Conservation (phyloP, 164 flowering plant genomes). For the Sextonia rubra region DNA sequence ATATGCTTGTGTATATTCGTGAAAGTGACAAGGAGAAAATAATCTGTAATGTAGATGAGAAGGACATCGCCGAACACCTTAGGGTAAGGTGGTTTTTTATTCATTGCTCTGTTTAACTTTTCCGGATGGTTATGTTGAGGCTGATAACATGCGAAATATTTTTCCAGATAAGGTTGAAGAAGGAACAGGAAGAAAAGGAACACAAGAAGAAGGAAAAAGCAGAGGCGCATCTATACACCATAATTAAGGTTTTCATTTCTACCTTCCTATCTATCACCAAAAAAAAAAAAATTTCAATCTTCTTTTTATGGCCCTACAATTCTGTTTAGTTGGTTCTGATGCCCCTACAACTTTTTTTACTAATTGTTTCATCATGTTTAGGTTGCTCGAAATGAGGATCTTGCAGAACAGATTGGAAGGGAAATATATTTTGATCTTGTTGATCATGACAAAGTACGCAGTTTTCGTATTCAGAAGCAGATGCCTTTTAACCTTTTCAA, state of each 20-base stretch:
- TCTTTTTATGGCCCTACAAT: not conserved
- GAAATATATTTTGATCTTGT: slow-evolving; percentile 82
- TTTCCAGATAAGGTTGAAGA: slow-evolving; percentile 75
- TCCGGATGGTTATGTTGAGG: not conserved
- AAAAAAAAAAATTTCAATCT: not conserved
- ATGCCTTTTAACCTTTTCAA: slow-evolving; percentile 54
- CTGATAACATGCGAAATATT: not conserved
- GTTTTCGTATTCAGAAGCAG: slow-evolving; percentile 75
- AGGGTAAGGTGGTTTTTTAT: slow-evolving; percentile 37
- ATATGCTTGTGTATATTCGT: slow-evolving; percentile 91
- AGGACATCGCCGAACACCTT: slow-evolving; percentile 85
- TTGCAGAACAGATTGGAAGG: slow-evolving; percentile 66
- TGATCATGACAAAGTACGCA: slow-evolving; percentile 80
- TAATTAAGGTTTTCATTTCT: slow-evolving; percentile 55
- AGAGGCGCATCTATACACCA: slow-evolving; percentile 76
- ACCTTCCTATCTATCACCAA: not conserved
- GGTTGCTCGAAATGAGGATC: slow-evolving; percentile 83
- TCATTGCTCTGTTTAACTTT: not conserved
- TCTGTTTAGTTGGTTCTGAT: not conserved
- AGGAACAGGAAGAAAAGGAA: slow-evolving; percentile 90
- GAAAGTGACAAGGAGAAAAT: slow-evolving; percentile 90
- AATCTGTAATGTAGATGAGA: slow-evolving; percentile 79
- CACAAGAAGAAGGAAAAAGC: slow-evolving; percentile 82
- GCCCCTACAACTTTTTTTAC: too few relatives aligned
- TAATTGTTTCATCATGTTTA: slow-evolving; percentile 14